phyloP scores from a whole-genome alignment of 1,139 yeast genomes.

The Yamadazyma sp. region DNA sequence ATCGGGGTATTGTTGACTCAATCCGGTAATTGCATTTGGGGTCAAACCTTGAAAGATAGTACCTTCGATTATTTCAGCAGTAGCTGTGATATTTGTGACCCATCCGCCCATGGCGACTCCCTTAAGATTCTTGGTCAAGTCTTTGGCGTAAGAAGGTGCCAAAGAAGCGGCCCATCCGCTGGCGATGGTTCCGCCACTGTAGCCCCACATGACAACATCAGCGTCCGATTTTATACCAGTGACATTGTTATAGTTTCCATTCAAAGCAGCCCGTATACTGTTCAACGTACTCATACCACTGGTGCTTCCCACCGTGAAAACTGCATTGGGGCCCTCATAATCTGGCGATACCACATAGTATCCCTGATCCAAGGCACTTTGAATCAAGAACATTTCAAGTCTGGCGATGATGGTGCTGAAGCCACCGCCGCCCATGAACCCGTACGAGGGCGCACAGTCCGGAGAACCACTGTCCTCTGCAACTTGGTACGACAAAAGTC shows the following conservation, averaged over 20 bases:
- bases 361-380: conserved; percentile 23
- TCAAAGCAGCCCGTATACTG: conserved; percentile 30
- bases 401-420: conserved; percentile 18
- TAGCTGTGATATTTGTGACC: conserved; percentile 24
- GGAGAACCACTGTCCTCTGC: conserved; percentile 32
- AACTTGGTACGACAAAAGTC: conserved; percentile 30
- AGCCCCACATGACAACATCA: conserved; percentile 34
- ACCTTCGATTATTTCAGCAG: conserved; percentile 28
- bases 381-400: conserved; percentile 28
- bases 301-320: conserved; percentile 31
- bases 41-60: conserved; percentile 26
- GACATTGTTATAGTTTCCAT: conserved; percentile 15
- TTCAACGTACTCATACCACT: conserved; percentile 35
- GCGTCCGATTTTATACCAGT: conserved; percentile 32
- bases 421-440: conserved; percentile 23
- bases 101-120: conserved; percentile 39
- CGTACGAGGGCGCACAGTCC: conserved; percentile 35
- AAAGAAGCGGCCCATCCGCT: conserved; percentile 38
- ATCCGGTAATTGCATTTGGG: conserved; percentile 26
- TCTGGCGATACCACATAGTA: conserved; percentile 38
- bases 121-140: conserved; percentile 22
- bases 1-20: conserved; percentile 27
- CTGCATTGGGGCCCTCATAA: conserved; percentile 31
- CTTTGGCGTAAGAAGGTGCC: conserved; percentile 37
- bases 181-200: conserved; percentile 43